Conservation (phyloP, 306 rosid genomes). For the Sicyos baderoa region DNA sequence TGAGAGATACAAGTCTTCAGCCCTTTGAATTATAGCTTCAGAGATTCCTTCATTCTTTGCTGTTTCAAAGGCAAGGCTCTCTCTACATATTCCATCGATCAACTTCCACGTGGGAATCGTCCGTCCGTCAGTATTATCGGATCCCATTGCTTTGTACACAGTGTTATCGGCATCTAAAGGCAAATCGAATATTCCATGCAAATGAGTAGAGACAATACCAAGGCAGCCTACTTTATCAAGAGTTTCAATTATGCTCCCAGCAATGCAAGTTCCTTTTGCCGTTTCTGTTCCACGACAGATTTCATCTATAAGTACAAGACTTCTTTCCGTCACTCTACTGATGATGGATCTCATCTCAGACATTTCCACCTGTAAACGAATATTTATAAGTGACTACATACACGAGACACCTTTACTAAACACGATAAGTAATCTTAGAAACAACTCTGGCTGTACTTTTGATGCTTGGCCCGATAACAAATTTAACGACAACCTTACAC, state of each 20-base stretch:
- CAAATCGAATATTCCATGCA: conserved; percentile 71
- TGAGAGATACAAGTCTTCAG: conserved; percentile 58
- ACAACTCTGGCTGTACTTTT: not conserved
- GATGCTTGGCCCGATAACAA: not conserved
- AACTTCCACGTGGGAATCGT: conserved; percentile 83
- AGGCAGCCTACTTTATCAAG: conserved; percentile 72
- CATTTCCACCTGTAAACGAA: conserved; percentile 70
- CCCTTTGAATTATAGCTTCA: conserved; percentile 63
- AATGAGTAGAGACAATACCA: conserved; percentile 92
- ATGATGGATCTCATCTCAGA: conserved; percentile 81
- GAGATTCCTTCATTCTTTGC: conserved; percentile 76
- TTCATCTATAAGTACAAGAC: conserved; percentile 92
- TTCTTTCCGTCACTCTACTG: conserved; percentile 54
- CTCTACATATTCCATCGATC: conserved; percentile 70
- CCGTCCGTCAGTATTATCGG: conserved; percentile 48
- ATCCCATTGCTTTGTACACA: conserved; percentile 75
- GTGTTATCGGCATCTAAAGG: conserved; percentile 60
- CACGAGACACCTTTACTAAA: not conserved
- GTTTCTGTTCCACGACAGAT: conserved; percentile 98
- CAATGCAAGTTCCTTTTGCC: conserved; percentile 92
- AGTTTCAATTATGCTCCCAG: conserved; percentile 82
- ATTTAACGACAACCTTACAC: not conserved
- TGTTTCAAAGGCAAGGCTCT: conserved; percentile 97
- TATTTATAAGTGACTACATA: not conserved
- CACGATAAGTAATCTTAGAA: not conserved